Base-by-base conservation (phyloP, 495 filamentous ascomycete genomes). In the Penicillium flavigenum region DNA sequence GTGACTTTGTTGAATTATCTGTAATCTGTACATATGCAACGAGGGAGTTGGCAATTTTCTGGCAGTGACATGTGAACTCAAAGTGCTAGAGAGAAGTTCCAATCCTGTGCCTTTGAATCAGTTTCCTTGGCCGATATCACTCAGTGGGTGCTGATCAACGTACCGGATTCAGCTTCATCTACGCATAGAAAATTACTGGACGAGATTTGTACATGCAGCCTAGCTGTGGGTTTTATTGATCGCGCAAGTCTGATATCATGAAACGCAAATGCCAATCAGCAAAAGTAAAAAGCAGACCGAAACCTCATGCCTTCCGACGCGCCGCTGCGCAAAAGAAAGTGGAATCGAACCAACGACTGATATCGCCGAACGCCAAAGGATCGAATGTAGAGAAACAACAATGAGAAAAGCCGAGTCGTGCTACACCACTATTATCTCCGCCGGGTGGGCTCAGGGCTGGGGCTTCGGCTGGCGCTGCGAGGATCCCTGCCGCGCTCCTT, bases 401-500 rank as follows among this genome's bases (percentile, higher is more conserved):
- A 62, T 43, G 50, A 51, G 10, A 58, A 39, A 54, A 49, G 26
- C 47, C 43, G 42, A 61, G 49, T 53, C 22, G 24, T 34, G 31
- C 46, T 14, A 19, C 45, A 67, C n/a, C 55, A 31, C 54, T 80
- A 90, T 64, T 75, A 87, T 60, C 88, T 78, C 71, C 83, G 83
- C 61, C 87, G 81, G 54, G 86, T 86, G 7, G 88, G 88, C 73
- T 92, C 88, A 8, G 88, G 88, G 63, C 84, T 90, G 1, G 88
- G 88, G 69, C 86, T 89, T 60, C 87, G 77, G 47, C 72, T 85
- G 59, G 84, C 82, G 74, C 91, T 96, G 68, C 93, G 81, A 62
- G 88, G 85, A 80, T 96, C 92, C 56, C 92, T 81, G 26, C 92
- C 90, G 32, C 92, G 80, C 70, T 83, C 82, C 79, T 88, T 88